Conservation (phyloP, 371 early-diverging fungal species). For the Cokeromyces recurvatus region DNA sequence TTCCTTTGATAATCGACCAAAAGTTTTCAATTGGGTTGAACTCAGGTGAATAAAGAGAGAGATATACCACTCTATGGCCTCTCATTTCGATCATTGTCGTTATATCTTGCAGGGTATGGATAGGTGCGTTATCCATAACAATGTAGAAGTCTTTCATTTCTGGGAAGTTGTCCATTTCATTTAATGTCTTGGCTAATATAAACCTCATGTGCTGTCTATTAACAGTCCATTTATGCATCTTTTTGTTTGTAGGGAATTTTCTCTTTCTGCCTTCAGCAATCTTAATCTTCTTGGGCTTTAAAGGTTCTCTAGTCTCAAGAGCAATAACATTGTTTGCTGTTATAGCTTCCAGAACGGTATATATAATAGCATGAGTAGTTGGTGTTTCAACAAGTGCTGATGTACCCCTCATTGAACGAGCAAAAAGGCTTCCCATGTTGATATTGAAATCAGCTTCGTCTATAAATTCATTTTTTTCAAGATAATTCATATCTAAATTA, state of each 20-base stretch:
- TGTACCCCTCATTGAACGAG: constrained; percentile 10
- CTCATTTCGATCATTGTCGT: constrained; percentile 6
- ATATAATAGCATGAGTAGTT: constrained; percentile 5
- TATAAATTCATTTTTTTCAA: constrained; percentile 11
- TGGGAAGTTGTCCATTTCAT: too few species aligned
- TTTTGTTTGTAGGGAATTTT: not conserved
- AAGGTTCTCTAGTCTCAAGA: not conserved
- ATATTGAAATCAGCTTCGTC: constrained; percentile 15
- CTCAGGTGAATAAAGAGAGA: constrained; percentile 9
- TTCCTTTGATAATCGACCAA: constrained; percentile 23
- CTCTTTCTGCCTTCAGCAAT: too few species aligned
- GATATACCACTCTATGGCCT: constrained; percentile 11
- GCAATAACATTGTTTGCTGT: constrained; percentile 2
- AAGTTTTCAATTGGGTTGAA: constrained; percentile 8
- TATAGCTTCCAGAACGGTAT: constrained; percentile 12
- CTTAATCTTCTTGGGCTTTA: too few species aligned
- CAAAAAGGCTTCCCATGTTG: constrained; percentile 8
- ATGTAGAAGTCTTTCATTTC: too few species aligned
- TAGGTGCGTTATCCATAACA: constrained; percentile 7
- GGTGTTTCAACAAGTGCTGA: constrained; percentile 11
- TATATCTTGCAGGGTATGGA: constrained; percentile 13
- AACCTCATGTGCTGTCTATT: constrained; percentile 10
- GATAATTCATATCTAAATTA: constrained; percentile 11
- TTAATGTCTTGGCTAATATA: too few species aligned
- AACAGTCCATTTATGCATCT: constrained; percentile 5